Conservation (phyloP, 1,284 basidiomycete genomes). For the Fomitopsis palustris region DNA sequence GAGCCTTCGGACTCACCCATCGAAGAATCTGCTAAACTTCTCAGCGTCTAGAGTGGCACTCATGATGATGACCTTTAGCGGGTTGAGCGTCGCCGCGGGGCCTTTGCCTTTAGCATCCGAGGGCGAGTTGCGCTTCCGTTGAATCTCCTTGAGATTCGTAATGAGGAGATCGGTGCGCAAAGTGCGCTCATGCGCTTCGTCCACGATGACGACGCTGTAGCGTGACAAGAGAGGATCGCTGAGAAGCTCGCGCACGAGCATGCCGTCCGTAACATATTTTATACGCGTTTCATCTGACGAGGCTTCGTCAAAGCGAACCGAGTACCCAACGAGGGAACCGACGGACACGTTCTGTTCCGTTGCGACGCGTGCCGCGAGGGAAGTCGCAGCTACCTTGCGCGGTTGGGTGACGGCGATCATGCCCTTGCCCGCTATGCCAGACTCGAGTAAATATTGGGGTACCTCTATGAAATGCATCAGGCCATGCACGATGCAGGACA, state of each 20-base stretch:
- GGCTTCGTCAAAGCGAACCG: conserved; percentile 93
- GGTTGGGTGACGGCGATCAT: conserved; percentile 91
- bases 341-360: conserved; percentile 73
- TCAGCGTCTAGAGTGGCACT: conserved; percentile 95
- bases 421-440: conserved; percentile 58
- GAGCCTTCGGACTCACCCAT: conserved; percentile 44
- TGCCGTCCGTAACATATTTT: conserved; percentile 96
- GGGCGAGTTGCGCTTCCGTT: conserved; percentile 58
- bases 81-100: conserved; percentile 33
- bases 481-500: background rate
- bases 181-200: conserved; percentile 97
- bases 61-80: conserved; percentile 94
- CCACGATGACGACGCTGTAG: conserved; percentile 91
- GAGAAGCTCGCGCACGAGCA: conserved; percentile 90
- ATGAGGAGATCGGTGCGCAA: conserved; percentile 94
- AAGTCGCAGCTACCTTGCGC: conserved; percentile 89
- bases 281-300: conserved; percentile 72
- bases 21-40: conserved; percentile 88
- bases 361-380: conserved; percentile 87
- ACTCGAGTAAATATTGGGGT: conserved; percentile 85
- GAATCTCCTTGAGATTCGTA: conserved; percentile 87
- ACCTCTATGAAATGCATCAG: conserved; percentile 54
- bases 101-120: conserved; percentile 38
- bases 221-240: conserved; percentile 73
- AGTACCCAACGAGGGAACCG: conserved; percentile 85